Evolutionary conservation across 805 yeast genomes (phyloP), one percentile per base, ranked within the genome.

Genomic region (Metschnikowia sp.): DNA sequence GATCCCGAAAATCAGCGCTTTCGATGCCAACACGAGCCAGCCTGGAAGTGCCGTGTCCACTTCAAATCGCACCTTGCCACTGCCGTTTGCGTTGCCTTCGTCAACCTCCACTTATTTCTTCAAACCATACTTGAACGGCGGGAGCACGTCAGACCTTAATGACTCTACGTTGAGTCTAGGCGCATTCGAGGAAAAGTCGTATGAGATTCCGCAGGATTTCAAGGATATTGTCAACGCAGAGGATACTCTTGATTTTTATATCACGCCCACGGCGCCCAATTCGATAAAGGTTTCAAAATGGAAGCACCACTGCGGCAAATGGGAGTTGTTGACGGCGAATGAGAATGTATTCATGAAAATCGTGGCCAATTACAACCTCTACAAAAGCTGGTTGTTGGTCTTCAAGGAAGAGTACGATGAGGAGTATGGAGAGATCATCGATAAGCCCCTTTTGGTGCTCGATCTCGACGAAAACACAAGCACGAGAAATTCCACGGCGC

Each of bases 21-120:
- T 42, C 8, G 49, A 45, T 38, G 44, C 41, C n/a, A 42, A 32
- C 32, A 31, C 18, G 10, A 49, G 50, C 34, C 48, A 46, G 32
- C 52, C 56, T 10, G 47, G 45, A 44, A 54, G 56, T 13, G 52
- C 60, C 33, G 35, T 54, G 15, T 40, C 52, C 19, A 42, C 45
- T 8, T 47, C 56, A 8, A 52, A 61, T 15, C 52, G 56, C 10
- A 47, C 57, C 1, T 44, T 64, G 19, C 72, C 74, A 8, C 62
- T 67, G 42, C 71, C 77, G 8, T 72, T 72, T 59, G 76, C 76
- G n/a, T 61, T 72, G 52, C 77, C 77, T 1, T 66, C 73, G 4
- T 71, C 76, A 1, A 68, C 75, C 0, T 70, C 76, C 0, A 64
- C 62, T 29, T 61, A 68, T 42, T 72, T 69, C 52, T 72, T 72